Evolutionary conservation across 1,284 basidiomycete genomes (phyloP).

Genomic region (Tylopilus orsonianus): DNA sequence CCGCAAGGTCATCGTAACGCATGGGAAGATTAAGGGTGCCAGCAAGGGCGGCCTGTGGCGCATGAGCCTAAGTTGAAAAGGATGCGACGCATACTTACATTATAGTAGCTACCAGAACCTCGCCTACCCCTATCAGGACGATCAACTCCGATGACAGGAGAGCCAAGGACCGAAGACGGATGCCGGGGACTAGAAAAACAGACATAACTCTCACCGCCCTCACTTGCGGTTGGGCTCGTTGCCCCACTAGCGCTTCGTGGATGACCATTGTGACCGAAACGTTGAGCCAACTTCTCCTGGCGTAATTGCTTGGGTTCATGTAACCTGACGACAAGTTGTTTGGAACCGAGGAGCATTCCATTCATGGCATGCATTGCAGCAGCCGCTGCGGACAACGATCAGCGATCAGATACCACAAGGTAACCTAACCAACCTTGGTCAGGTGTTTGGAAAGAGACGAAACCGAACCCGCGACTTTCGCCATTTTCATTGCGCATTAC

Average conservation of each 20-base stretch:
- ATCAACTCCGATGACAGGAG: conserved; percentile 54
- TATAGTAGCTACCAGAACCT: conserved; percentile 81
- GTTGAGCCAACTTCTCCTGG: conserved; percentile 82
- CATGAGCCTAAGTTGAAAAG: conserved; percentile 1
- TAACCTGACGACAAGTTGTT: conserved; percentile 81
- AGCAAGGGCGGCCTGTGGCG: conserved; percentile 64
- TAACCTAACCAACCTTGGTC: conserved; percentile 63
- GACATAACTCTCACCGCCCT: conserved; percentile 69
- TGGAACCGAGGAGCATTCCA: conserved; percentile 64
- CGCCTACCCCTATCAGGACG: conserved; percentile 63
- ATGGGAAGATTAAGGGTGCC: conserved; percentile 77
- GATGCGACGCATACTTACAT: conserved; percentile 43
- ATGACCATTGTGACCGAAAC: conserved; percentile 74
- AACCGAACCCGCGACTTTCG: conserved; percentile 91
- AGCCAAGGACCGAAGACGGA: conserved; percentile 49
- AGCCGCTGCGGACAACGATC: conserved; percentile 44
- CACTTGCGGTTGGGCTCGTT: conserved; percentile 77
- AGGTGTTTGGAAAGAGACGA: conserved; percentile 85
- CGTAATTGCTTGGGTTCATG: conserved; percentile 89
- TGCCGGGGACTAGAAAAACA: conserved; percentile 74
- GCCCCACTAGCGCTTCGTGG: conserved; percentile 76
- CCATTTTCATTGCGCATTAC: conserved; percentile 90
- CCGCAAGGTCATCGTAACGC: conserved; percentile 78
- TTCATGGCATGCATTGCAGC: conserved; percentile 82
- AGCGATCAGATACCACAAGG: neutral